Conservation (phyloP, 2,329 filamentous ascomycete genomes). For the Aspergillus hiratsukae region DNA sequence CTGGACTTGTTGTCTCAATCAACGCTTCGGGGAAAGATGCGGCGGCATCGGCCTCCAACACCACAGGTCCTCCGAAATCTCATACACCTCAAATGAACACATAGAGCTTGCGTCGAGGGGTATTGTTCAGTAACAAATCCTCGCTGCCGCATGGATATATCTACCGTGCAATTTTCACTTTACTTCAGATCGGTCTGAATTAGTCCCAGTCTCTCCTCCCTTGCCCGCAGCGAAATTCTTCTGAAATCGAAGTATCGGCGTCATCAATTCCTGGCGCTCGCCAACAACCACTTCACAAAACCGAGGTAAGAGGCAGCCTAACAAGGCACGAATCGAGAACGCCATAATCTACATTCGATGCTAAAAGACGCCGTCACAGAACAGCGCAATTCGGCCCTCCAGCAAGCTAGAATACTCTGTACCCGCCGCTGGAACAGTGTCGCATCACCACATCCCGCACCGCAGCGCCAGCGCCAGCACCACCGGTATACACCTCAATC, state of each 20-base stretch:
- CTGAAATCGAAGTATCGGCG: not conserved
- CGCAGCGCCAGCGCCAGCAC: not conserved
- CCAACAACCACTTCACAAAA: not conserved
- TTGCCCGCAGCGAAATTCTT: not conserved
- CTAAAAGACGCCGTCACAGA: not conserved
- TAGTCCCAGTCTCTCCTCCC: not conserved
- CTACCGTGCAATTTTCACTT: not conserved
- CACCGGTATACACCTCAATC: not conserved
- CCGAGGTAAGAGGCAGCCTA: not conserved
- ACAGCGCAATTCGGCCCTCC: not conserved
- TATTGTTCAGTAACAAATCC: not conserved
- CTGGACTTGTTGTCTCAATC: not conserved
- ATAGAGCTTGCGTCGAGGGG: not conserved
- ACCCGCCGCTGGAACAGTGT: not conserved
- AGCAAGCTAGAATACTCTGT: not conserved
- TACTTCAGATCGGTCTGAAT: not conserved
- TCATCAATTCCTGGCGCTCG: not conserved
- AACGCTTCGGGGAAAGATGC: not conserved
- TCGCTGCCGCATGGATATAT: not conserved
- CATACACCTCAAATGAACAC: not conserved
- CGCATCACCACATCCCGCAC: not conserved
- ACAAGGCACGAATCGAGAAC: not conserved
- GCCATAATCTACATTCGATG: not conserved
- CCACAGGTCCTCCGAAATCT: not conserved
- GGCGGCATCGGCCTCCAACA: not conserved